Evolutionary conservation across 208 protist species (phyloP), one percentile per base, ranked within the genome.

Genomic region (Wallacemonas rigidus): DNA sequence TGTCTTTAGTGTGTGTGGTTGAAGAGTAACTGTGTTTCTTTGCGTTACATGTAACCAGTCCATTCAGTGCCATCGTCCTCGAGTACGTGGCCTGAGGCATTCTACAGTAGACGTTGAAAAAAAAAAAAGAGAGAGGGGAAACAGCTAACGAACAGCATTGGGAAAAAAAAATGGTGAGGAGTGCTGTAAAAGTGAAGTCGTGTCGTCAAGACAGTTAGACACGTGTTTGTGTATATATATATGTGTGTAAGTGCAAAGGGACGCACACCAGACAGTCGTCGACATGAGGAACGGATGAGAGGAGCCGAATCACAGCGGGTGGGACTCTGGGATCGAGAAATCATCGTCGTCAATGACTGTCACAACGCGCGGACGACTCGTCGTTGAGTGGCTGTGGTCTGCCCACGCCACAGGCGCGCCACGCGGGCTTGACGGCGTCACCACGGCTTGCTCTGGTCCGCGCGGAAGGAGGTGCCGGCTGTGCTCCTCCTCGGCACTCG

Each of bases 331-430:
- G 36, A 5, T 62, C 35, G 56, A 62, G 56, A 62, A 62, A 41
- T 65, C 60, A 0, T 26, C 26, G 43, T 65, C 60, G 7, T 65
- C 60, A 26, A 65, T 48, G n/a, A 65, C 12, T 4, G 60, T 65
- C 15, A 65, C 60, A 15, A 65, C 60, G 1, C 60, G 60, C 12
- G 60, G 50, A 0, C 60, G 60, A 17, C 15, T 65, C 12, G 15
- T 65, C 14, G 60, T 65, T 8, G 60, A 65, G 40, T 65, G 60
- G 17, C 51, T 65, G 60, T 65, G 60, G 12, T 65, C 60, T 17
- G 60, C 60, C 60, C 60, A 65, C 14, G 60, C 60, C 3, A n/a
- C 41, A 6, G 43, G 3, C 3, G 40, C 43, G 11, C 40, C n/a
- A 51, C 43, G 60, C 15, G 0, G 38, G 17, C 11, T 35, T 8